Conservation (phyloP, 352 stramenopile genomes). For the Blastocystis sp. region DNA sequence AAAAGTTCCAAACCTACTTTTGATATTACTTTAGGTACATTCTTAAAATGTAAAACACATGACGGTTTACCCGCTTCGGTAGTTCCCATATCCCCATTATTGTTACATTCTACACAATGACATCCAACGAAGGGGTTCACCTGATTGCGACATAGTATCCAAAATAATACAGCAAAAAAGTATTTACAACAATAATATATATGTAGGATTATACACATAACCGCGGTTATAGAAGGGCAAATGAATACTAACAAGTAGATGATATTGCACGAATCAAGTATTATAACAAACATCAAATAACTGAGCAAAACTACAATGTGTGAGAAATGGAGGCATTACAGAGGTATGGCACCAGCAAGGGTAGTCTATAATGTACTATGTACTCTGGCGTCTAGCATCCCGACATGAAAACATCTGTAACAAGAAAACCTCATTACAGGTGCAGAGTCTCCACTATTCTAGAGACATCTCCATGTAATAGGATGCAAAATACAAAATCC, state of each 20-base stretch:
- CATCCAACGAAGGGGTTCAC: no score
- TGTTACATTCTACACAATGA: background rate
- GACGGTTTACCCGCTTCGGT: background rate
- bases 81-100: background rate
- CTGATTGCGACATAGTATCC: background rate
- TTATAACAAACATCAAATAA: background rate
- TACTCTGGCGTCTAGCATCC: background rate
- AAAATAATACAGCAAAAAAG: background rate
- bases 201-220: background rate
- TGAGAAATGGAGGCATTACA: background rate
- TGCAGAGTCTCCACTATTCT: background rate
- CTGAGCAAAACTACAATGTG: background rate
- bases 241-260: background rate
- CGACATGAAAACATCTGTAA: background rate
- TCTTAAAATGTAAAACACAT: slow-evolving; percentile 39
- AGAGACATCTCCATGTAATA: background rate
- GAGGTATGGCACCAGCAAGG: background rate
- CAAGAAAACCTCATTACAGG: background rate
- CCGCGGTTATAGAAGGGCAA: background rate
- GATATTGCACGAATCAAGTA: background rate
- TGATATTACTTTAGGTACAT: slow-evolving; percentile 38
- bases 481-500: background rate
- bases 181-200: background rate
- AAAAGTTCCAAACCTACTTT: background rate
- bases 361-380: background rate